Percentiles rank a stretch among this genome's conserved stretches.
Conservation (phyloP, 768 basidiomycete genomes). For the Artomyces pyxidatus region DNA sequence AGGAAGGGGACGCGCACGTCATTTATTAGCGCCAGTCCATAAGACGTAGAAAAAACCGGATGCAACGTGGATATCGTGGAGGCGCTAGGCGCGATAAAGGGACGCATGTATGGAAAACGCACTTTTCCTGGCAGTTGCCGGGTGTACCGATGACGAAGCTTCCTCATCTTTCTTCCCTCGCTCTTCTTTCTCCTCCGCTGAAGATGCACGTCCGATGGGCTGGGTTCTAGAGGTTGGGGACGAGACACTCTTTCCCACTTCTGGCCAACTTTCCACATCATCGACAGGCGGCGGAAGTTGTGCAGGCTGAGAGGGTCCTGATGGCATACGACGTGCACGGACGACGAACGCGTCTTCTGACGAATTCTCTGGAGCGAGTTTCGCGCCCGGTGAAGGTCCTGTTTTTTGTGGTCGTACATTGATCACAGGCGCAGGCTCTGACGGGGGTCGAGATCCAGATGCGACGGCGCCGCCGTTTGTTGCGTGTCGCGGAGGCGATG, state of each 20-base stretch:
- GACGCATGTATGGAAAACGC: conserved; percentile 17
- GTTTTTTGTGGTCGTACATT: conserved; percentile 3
- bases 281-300: conserved; percentile 21
- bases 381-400: conserved; percentile 2
- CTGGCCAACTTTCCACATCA: conserved; percentile 38
- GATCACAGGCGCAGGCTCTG: background rate
- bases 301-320: no score
- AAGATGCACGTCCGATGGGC: conserved; percentile 10
- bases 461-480: background rate
- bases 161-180: conserved; percentile 17
- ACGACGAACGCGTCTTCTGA: conserved; percentile 40
- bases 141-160: conserved; percentile 19
- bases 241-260: conserved; percentile 29
- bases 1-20: background rate
- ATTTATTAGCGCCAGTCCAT: background rate
- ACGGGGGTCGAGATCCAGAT: background rate
- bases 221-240: conserved; percentile 4
- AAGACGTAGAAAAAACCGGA: background rate
- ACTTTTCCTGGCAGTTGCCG: conserved; percentile 29
- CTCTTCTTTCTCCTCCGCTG: conserved; percentile 13
- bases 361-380: conserved; percentile 3
- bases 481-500: conserved; percentile 1
- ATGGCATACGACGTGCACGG: conserved; percentile 27
- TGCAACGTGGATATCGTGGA: no score
- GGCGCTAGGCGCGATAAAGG: conserved; percentile 2